Evolutionary conservation across 768 basidiomycete genomes (phyloP).

Genomic region (Nevesoporus exiguus): DNA sequence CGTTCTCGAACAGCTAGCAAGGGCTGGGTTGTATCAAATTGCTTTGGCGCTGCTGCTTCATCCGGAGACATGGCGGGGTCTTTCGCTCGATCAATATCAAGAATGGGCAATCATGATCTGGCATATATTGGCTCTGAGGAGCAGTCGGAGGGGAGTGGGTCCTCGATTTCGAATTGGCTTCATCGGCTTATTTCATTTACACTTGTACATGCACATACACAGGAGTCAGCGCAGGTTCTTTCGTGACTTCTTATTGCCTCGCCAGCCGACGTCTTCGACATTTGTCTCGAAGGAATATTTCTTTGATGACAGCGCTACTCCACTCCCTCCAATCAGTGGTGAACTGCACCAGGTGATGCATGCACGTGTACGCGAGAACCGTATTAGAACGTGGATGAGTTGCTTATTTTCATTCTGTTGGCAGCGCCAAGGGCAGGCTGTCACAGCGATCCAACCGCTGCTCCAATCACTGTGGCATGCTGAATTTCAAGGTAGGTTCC

Average conservation of each 20-base stretch:
- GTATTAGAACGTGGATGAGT: constrained; percentile 12
- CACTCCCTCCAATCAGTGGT: constrained; percentile 38
- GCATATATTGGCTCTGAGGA: constrained; percentile 68
- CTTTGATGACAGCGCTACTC: constrained; percentile 36
- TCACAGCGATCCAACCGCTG: constrained; percentile 60
- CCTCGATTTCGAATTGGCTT: constrained; percentile 2
- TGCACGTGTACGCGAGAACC: constrained; percentile 34
- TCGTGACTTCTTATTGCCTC: constrained; percentile 60
- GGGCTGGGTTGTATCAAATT: constrained; percentile 64
- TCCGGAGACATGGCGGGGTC: constrained; percentile 65
- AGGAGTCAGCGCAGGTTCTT: constrained; percentile 64
- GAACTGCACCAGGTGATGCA: constrained; percentile 43
- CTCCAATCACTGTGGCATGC: constrained; percentile 75
- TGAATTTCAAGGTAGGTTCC: constrained; percentile 69
- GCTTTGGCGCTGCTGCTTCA: constrained; percentile 62
- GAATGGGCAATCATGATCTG: constrained; percentile 75
- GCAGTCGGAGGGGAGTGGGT: constrained; percentile 58
- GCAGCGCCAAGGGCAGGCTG: constrained; percentile 63
- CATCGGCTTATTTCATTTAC: constrained; percentile 12
- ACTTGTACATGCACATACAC: background rate
- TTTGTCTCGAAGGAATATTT: constrained; percentile 58
- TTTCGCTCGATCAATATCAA: constrained; percentile 62
- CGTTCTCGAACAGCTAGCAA: constrained; percentile 48
- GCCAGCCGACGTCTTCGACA: constrained; percentile 49
- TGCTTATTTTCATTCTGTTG: constrained; percentile 7